A percentile compares a stretch with the other conserved stretches of the same genome.
Evolutionary conservation across 306 rosid species (phyloP).

Genomic region (Ochetophila trinervis): DNA sequence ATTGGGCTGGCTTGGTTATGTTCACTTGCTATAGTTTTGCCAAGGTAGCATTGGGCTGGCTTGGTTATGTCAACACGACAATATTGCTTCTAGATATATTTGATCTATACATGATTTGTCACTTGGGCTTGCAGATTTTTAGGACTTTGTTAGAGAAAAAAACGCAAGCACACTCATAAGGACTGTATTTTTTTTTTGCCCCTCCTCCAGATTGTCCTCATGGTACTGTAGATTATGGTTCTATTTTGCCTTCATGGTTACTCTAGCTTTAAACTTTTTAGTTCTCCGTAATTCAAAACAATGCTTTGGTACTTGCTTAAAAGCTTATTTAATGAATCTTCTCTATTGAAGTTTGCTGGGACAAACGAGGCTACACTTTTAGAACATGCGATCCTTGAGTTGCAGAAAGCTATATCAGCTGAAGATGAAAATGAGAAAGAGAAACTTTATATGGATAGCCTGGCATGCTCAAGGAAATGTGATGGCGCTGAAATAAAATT

Average conservation of each 20-base stretch:
- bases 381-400: conserved; percentile 40
- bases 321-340: conserved; percentile 22
- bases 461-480: conserved; percentile 32
- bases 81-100: neutral
- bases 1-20: neutral
- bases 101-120: neutral
- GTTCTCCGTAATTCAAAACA: neutral
- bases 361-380: conserved; percentile 44
- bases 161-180: neutral
- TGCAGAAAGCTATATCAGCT: conserved; percentile 37
- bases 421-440: conserved; percentile 31
- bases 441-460: conserved; percentile 33
- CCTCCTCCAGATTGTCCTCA: no score
- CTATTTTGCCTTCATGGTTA: neutral
- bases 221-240: neutral
- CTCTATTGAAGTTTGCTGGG: conserved; percentile 39
- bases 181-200: no score
- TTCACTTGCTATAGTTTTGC: neutral
- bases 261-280: neutral
- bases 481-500: conserved; percentile 35
- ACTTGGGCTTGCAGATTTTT: neutral
- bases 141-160: neutral
- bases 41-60: neutral
- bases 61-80: neutral
- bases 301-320: neutral